Evolutionary conservation across 768 basidiomycete genomes (phyloP).

Genomic region (Suillus bovinus): DNA sequence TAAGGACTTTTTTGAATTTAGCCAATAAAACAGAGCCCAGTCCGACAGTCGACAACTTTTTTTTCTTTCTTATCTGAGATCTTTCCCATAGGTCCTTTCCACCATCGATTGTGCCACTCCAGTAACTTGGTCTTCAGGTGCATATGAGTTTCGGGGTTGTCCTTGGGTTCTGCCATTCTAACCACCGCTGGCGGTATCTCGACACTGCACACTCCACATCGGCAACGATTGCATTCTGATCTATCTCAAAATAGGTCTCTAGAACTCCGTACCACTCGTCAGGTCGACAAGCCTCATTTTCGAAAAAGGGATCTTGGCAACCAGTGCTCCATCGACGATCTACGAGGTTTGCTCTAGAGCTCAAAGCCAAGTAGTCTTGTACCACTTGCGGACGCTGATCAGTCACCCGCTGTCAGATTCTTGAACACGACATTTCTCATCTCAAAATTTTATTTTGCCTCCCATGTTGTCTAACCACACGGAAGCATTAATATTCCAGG

Average conservation of each 20-base stretch:
- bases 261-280: not conserved
- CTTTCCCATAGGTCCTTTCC: slow-evolving; percentile 3
- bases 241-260: not conserved
- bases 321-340: not conserved
- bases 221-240: not conserved
- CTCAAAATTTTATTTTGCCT: not conserved
- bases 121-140: not conserved
- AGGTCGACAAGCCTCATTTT: not conserved
- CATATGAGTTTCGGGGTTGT: not conserved
- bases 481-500: not conserved
- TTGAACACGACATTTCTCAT: not conserved
- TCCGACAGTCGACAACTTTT: not conserved
- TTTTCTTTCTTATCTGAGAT: slow-evolving; percentile 6
- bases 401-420: not conserved
- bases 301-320: not conserved
- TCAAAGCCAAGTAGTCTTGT: not conserved
- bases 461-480: not conserved
- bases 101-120: not conserved
- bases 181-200: not conserved
- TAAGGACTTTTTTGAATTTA: slow-evolving; percentile 5
- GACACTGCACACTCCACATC: not conserved
- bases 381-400: not conserved
- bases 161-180: not conserved
- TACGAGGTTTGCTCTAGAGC: not conserved
- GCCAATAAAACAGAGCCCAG: slow-evolving; percentile 5